Evolutionary conservation across 345 rosid genomes (phyloP).

Genomic region (Corchorus olitorius): DNA sequence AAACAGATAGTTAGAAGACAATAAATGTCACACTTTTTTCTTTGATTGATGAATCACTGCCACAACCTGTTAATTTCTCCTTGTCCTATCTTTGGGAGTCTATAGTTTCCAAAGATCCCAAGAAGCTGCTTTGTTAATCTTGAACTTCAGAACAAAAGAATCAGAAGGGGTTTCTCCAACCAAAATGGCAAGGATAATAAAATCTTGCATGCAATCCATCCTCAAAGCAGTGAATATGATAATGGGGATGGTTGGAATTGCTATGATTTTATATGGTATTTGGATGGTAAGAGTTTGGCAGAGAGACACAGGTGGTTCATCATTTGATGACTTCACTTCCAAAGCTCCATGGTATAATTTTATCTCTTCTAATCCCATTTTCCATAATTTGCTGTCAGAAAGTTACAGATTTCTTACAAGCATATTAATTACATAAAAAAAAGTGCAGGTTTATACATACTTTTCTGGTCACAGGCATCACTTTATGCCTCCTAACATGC

Average conservation of each 20-base stretch:
- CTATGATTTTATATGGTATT: slow-evolving; percentile 50
- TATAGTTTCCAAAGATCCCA: background rate
- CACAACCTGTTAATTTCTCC: slow-evolving; percentile 3
- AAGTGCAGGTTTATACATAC: slow-evolving; percentile 58
- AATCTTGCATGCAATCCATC: slow-evolving; percentile 32
- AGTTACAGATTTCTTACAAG: background rate
- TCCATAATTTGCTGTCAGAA: background rate
- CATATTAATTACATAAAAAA: background rate
- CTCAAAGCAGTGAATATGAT: slow-evolving; percentile 45
- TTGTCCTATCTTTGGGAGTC: background rate
- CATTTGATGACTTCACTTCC: slow-evolving; percentile 32
- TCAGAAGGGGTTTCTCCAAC: background rate
- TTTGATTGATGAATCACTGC: slow-evolving; percentile 7
- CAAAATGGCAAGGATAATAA: slow-evolving; percentile 39
- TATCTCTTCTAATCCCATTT: background rate
- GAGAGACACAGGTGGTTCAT: slow-evolving; percentile 40
- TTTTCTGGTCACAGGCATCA: slow-evolving; percentile 39
- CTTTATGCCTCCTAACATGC: slow-evolving; percentile 52
- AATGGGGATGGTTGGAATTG: slow-evolving; percentile 53
- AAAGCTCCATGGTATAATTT: slow-evolving; percentile 16
- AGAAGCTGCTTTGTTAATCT: background rate
- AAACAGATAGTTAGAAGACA: background rate
- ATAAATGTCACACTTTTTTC: background rate
- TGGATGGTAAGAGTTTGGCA: slow-evolving; percentile 63
- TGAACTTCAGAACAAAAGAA: background rate